Conservation (phyloP, 352 stramenopile genomes). For the Globisporangium cylindrosporum region DNA sequence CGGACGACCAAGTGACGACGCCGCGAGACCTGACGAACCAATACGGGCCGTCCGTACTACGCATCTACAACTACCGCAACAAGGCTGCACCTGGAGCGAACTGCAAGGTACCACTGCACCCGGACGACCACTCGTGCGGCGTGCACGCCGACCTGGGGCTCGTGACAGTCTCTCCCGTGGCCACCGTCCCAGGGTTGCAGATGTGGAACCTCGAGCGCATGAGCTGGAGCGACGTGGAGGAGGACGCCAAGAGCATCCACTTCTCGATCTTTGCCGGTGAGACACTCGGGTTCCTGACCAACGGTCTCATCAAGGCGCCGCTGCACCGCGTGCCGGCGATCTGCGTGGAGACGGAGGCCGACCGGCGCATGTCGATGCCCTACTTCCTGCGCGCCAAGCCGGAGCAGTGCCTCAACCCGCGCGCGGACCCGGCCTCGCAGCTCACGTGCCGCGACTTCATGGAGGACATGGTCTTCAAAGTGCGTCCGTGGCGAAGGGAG, state of each 20-base stretch:
- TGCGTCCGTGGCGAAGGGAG: conserved; percentile 65
- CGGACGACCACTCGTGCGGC: conserved; percentile 66
- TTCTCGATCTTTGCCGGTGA: conserved; percentile 84
- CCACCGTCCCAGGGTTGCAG: conserved; percentile 71
- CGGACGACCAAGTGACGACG: conserved; percentile 22
- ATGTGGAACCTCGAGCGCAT: conserved; percentile 89
- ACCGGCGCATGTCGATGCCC: conserved; percentile 85
- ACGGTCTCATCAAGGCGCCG: conserved; percentile 66
- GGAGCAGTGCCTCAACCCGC: conserved; percentile 57
- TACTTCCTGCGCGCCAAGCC: conserved; percentile 72
- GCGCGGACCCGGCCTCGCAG: conserved; percentile 26
- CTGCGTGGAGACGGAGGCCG: conserved; percentile 44
- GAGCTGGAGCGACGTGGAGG: conserved; percentile 74
- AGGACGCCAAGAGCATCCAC: conserved; percentile 48
- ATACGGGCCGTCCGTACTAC: conserved; percentile 79
- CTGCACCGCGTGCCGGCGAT: conserved; percentile 78
- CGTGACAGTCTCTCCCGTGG: conserved; percentile 73
- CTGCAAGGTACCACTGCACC: conserved; percentile 27
- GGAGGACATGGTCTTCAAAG: conserved; percentile 78
- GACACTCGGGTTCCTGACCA: conserved; percentile 69
- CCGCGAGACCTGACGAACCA: conserved; percentile 50
- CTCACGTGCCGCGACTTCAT: conserved; percentile 82
- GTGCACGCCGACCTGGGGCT: conserved; percentile 79
- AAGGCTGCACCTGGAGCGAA: conserved; percentile 26
- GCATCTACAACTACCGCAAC: conserved; percentile 85